These are phyloP conservation scores for Fusarium gaditjirri DNA, from an alignment of 2,329 filamentous ascomycete genomes.

Conservation along the genomic window DNA sequence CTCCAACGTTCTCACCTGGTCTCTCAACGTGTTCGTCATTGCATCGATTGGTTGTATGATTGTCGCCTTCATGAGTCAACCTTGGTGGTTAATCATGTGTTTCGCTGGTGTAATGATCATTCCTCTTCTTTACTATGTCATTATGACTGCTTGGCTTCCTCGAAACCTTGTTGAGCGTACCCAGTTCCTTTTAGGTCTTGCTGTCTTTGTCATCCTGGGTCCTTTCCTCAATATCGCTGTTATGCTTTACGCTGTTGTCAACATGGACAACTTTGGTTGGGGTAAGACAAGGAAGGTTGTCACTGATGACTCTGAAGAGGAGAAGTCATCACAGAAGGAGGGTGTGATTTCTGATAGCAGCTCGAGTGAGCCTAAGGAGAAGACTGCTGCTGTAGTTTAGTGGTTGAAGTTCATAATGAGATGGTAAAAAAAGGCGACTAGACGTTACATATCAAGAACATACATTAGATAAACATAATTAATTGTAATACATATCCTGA, in stretches of 20 bases:
- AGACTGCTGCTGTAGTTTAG: background rate
- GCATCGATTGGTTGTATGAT: background rate
- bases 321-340: background rate
- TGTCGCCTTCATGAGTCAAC: background rate
- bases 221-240: background rate
- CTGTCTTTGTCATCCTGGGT: background rate
- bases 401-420: background rate
- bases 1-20: background rate
- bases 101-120: constrained; percentile 1
- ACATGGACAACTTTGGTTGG: background rate
- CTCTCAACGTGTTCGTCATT: background rate
- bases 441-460: background rate
- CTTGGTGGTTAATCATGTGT: background rate
- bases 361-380: background rate
- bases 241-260: background rate
- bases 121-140: background rate
- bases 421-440: background rate
- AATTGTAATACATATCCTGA: background rate
- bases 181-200: background rate
- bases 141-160: background rate
- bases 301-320: background rate
- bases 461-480: background rate
- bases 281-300: background rate
- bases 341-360: background rate
- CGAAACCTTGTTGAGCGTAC: background rate